Evolutionary conservation across 1,284 basidiomycete genomes (phyloP), one percentile per base, ranked within the genome.

Genomic region (Trametes polyzona): DNA sequence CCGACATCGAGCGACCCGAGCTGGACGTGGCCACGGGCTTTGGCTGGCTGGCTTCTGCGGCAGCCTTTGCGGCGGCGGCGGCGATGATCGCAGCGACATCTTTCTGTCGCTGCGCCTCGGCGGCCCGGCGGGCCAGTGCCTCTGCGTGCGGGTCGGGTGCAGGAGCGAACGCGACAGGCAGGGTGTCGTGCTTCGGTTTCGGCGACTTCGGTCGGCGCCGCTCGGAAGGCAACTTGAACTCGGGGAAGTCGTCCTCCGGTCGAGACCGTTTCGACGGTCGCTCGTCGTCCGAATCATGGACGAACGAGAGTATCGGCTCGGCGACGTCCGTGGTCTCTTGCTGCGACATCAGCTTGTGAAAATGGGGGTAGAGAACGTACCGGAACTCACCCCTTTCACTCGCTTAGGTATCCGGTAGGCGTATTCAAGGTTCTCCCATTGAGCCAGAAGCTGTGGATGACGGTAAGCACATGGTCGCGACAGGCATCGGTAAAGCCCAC

Each of bases 391-490:
- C 37, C 65, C 73, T 69, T 80, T 82, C 43, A 79, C 65, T 51
- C 87, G 79, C 69, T 91, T 92, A 9, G 92, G 90, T 82, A 97
- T 96, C 63, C 93, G 88, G 71, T 92, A 95, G 9, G 85, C 88
- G 36, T 87, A 74, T 47, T 90, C 86, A 40, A 96, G 79, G 17
- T 78, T 79, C 30, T 84, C 81, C 95, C 95, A 97, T 51, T 86
- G 78, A 17, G 81, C 81, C 3, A 93, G 73, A 14, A 95, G 77
- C 83, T 90, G 64, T n/a, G 40, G 53, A 32, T 61, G 51, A 10
- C 11, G n/a, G 26, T 40, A 6, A 53, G 41, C 9, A 21, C 12
- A 4, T 17, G 7, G 11, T 12, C 17, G 23, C 10, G 4, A 4
- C n/a, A 23, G 54, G 40, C 3, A 14, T 6, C 7, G 11, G 9